Evolutionary conservation across 2,329 filamentous ascomycete genomes (phyloP), one percentile per base, ranked within the genome.

Genomic region (Aureobasidium mangrovei): DNA sequence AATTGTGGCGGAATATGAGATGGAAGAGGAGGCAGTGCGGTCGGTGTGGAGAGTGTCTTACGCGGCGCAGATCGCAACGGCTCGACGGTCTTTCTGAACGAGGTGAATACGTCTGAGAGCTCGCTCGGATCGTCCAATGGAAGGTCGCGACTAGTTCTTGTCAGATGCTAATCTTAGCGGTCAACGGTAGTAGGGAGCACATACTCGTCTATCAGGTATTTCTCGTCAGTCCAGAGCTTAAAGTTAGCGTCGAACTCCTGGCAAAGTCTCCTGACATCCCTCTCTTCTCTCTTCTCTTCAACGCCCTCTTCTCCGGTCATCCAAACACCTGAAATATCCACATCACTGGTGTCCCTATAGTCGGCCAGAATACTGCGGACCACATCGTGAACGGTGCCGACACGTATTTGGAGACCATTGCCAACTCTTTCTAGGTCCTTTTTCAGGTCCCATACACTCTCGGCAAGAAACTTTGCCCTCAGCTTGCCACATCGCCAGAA

Each of bases 161-260:
- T 57, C 35, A 58, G 54, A 27, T 7, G 31, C 39, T 24, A 7
- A 4, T 47, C 7, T n/a, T 33, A 12, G 9, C 18, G 28, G 7
- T n/a, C 26, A n/a, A 4, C 12, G 6, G 42, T n/a, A 10, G 32
- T 31, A 12, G 12, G 41, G 29, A 45, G 10, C 27, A 78, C 85
- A 69, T 72, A 91, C 87, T 91, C 85, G 62, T 91, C 84, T 48
- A 91, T 75, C 57, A 83, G 83, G 61, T 87, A 91, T 65, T 91
- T 91, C 67, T 90, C 86, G 61, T 91, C 86, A 0, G 69, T 67
- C 80, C 83, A 90, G 1, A 82, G 56, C 64, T 79, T 79, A 65
- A 88, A 87, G 1, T 81, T 74, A 3, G 82, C 72, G 0, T 72
- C 74, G 3, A 75, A 69, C 9, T 75, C 65, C 26, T 76, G 68